Percentiles rank a stretch among this genome's conserved stretches.
These are phyloP conservation scores for Durio zibethinus DNA, from an alignment of 345 rosid genomes.

Conservation along the genomic window DNA sequence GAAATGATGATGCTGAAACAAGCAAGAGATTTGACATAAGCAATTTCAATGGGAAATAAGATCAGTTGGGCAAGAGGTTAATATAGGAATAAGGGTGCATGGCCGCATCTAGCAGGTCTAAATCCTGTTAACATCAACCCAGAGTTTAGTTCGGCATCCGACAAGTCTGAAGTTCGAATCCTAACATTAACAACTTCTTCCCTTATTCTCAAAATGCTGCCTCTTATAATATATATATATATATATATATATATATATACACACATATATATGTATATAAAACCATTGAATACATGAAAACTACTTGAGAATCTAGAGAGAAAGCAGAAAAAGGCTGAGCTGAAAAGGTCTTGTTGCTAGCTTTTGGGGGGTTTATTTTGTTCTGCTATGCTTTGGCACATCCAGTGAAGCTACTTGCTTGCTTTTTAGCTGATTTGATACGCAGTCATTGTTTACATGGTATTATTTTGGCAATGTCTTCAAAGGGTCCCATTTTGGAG, in stretches of 20 bases:
- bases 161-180: no score
- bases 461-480: constrained; percentile 31
- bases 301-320: constrained; percentile 33
- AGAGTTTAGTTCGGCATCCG: no score
- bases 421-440: constrained; percentile 31
- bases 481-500: constrained; percentile 24
- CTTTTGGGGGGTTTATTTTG: constrained; percentile 15
- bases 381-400: constrained; percentile 33
- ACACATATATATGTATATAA: no score
- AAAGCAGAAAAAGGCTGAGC: constrained; percentile 26
- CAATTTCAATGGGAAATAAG: neutral
- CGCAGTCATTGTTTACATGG: constrained; percentile 24
- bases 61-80: neutral
- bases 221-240: no score
- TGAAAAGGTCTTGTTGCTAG: constrained; percentile 36
- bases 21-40: neutral
- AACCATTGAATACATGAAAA: constrained; percentile 31
- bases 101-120: neutral
- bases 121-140: constrained; percentile 11
- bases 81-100: constrained; percentile 1
- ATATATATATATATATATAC: no score
- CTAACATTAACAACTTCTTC: no score
- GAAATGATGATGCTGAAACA: neutral
- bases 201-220: no score
- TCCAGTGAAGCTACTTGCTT: constrained; percentile 38